A percentile compares a stretch with the other conserved stretches of the same genome.
Conservation (phyloP, 176 grass and related monocot genomes). For the Cenchrus fungigraminus region DNA sequence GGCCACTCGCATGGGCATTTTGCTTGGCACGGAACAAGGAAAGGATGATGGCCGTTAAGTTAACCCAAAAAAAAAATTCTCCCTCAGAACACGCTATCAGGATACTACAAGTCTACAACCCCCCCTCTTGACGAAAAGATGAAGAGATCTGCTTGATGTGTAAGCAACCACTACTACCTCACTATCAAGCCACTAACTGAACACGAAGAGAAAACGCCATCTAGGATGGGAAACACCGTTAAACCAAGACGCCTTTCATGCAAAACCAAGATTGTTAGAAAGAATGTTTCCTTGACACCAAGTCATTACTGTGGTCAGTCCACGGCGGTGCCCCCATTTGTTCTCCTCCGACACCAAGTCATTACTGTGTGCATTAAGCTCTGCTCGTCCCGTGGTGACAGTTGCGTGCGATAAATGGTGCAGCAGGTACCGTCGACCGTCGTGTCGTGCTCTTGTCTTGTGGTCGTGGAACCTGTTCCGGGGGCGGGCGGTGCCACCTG, state of each 20-base stretch:
- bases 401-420: not conserved
- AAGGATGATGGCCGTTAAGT: not conserved
- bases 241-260: too few relatives aligned
- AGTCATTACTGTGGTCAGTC: too few relatives aligned
- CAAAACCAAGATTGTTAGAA: too few relatives aligned
- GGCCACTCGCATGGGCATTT: not conserved
- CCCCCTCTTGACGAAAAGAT: not conserved
- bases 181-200: too few relatives aligned
- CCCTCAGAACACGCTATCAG: not conserved
- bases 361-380: too few relatives aligned
- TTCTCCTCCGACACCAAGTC: too few relatives aligned
- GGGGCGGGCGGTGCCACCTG: not conserved
- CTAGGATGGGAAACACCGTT: not conserved
- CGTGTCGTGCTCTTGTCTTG: too few relatives aligned
- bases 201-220: not conserved
- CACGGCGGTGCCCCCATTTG: too few relatives aligned
- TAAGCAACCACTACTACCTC: conserved; percentile 8
- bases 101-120: not conserved
- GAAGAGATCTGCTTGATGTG: not conserved
- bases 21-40: not conserved
- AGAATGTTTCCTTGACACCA: too few relatives aligned
- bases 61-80: not conserved
- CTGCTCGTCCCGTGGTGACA: too few relatives aligned
- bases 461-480: not conserved
- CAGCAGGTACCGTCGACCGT: not conserved